Conservation (phyloP, 176 grass and related monocot genomes). For the Aegilops umbellulata region DNA sequence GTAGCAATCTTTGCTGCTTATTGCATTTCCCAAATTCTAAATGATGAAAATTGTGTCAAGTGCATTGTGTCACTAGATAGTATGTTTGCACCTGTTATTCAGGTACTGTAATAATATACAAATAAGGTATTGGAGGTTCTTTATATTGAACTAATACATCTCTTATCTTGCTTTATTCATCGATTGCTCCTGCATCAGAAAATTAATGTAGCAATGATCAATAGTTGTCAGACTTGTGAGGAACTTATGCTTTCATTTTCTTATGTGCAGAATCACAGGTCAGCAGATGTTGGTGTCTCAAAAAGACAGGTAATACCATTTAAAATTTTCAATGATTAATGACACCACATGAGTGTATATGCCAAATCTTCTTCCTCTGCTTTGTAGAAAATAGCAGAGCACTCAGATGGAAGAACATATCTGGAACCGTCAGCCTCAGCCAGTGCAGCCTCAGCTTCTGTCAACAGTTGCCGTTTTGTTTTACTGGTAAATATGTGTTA, state of each 20-base stretch:
- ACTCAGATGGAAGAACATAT: conserved; percentile 30
- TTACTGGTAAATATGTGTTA: conserved; percentile 38
- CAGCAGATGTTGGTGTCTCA: conserved; percentile 31
- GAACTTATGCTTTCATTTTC: not conserved
- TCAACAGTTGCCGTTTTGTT: conserved; percentile 33
- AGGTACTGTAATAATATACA: not conserved
- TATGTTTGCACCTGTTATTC: conserved; percentile 7
- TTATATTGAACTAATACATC: not conserved
- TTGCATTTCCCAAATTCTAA: not conserved
- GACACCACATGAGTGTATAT: not conserved
- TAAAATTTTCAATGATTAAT: conserved; percentile 7
- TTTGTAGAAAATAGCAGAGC: conserved; percentile 62
- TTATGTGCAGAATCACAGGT: conserved; percentile 37
- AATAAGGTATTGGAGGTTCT: not conserved
- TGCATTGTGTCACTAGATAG: not conserved
- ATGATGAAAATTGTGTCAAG: not conserved
- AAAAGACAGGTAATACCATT: conserved; percentile 60
- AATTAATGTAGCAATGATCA: not conserved
- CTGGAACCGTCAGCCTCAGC: conserved; percentile 8
- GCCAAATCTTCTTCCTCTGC: not conserved
- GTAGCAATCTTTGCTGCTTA: not conserved
- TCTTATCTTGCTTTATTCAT: not conserved
- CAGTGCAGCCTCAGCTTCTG: conserved; percentile 15
- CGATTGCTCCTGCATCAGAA: not conserved
- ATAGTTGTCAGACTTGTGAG: not conserved